Conservation (phyloP, 225 moss, liverwort and hornwort genomes). For the Polytrichum commune region DNA sequence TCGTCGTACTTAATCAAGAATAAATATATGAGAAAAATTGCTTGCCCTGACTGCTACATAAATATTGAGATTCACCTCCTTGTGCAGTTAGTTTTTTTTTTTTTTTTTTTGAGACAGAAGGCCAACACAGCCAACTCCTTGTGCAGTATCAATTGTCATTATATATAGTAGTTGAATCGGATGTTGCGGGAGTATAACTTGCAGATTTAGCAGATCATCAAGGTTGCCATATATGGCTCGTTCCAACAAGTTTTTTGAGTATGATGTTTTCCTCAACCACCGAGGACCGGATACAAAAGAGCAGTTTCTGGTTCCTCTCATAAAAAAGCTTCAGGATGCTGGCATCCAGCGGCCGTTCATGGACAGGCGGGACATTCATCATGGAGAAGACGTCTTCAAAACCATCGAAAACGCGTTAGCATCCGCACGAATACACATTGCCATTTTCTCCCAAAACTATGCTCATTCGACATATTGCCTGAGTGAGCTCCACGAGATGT, state of each 20-base stretch:
- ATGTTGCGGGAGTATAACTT: too few relatives aligned
- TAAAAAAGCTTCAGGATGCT: conserved; percentile 1
- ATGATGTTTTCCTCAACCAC: conserved; percentile 7
- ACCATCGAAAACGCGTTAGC: not conserved
- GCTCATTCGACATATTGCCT: not conserved
- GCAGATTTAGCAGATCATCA: too few relatives aligned
- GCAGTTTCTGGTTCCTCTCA: conserved; percentile 1
- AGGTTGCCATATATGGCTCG: too few relatives aligned
- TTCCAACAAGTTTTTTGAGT: conserved; percentile 2
- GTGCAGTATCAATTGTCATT: too few relatives aligned
- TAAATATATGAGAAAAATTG: too few relatives aligned
- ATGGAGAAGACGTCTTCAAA: not conserved
- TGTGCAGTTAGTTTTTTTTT: too few relatives aligned
- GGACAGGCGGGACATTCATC: not conserved
- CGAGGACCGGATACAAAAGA: conserved; percentile 1
- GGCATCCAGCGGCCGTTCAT: conserved; percentile 1
- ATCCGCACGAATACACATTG: conserved; percentile 1
- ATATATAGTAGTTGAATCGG: too few relatives aligned
- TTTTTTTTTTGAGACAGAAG: too few relatives aligned
- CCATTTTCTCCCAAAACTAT: not conserved
- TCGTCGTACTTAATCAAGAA: too few relatives aligned
- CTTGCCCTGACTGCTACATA: too few relatives aligned
- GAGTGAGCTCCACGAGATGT: not conserved
- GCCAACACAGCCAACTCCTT: too few relatives aligned
- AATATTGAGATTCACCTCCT: too few relatives aligned